phyloP scores from a whole-genome alignment of 768 basidiomycete genomes.

The Lepiota brunneoincarnata region DNA sequence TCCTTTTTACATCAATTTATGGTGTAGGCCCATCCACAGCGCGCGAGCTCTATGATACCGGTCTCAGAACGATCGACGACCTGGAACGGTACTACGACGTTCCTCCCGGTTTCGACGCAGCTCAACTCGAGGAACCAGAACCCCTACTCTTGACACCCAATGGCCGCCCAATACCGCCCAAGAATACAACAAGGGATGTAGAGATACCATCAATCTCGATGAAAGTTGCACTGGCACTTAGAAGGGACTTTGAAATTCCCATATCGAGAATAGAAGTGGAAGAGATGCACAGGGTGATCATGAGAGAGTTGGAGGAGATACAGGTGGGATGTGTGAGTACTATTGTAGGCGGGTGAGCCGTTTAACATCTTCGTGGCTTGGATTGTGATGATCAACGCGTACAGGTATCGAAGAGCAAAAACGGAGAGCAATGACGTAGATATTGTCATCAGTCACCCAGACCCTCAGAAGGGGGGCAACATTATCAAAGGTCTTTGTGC shows the following conservation, averaged over 20 bases:
- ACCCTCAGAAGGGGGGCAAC: conserved; percentile 35
- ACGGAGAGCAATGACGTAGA: conserved; percentile 81
- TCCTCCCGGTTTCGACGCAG: conserved; percentile 19
- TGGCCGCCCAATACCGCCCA: conserved; percentile 21
- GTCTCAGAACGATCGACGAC: conserved; percentile 66
- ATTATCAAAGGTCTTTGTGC: conserved; percentile 63
- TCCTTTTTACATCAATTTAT: conserved; percentile 60
- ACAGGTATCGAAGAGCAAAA: conserved; percentile 90
- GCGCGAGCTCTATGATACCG: conserved; percentile 58
- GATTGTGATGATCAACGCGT: neutral
- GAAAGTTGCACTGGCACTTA: conserved; percentile 56
- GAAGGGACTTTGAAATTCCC: conserved; percentile 47
- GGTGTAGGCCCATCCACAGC: conserved; percentile 76
- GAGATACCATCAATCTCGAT: conserved; percentile 37
- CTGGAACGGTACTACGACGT: conserved; percentile 66
- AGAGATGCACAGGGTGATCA: conserved; percentile 66
- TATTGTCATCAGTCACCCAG: conserved; percentile 79
- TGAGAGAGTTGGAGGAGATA: conserved; percentile 61
- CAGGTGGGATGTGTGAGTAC: conserved; percentile 69
- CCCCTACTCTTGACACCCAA: conserved; percentile 31
- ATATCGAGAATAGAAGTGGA: conserved; percentile 79
- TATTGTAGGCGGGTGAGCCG: conserved; percentile 76
- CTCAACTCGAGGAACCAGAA: conserved; percentile 16
- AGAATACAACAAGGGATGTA: conserved; percentile 11
- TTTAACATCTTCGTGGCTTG: neutral